phyloP scores from a whole-genome alignment of 208 protist species.

The Phytomonas sp. region DNA sequence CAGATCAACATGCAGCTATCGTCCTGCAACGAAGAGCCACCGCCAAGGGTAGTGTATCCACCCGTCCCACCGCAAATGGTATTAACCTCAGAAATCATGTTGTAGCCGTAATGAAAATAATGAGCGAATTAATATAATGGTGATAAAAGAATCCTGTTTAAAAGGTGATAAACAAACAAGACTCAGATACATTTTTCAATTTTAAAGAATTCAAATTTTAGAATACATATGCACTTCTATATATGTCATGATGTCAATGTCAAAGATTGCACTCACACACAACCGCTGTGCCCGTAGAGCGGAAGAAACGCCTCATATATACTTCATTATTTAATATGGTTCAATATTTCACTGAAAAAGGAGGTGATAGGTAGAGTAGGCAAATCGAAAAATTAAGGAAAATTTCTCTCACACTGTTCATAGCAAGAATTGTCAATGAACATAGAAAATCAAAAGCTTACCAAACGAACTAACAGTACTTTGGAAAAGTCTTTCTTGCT shows the following conservation, averaged over 20 bases:
- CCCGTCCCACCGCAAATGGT: neutral
- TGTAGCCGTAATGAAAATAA: neutral
- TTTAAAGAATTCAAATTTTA: constrained; percentile 9
- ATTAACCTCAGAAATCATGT: neutral
- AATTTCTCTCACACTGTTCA: constrained; percentile 3
- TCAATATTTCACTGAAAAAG: constrained; percentile 10
- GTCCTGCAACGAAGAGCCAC: constrained; percentile 1
- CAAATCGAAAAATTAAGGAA: constrained; percentile 11
- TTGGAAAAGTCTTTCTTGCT: constrained; percentile 6
- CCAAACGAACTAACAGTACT: constrained; percentile 9
- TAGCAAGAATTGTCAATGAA: constrained; percentile 7
- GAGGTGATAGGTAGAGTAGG: constrained; percentile 1
- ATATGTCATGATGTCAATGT: neutral
- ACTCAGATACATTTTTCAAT: constrained; percentile 4
- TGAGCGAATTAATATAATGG: neutral
- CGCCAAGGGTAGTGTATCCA: neutral
- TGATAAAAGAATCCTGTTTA: constrained; percentile 13
- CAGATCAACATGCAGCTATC: constrained; percentile 25
- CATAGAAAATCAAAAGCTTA: constrained; percentile 11
- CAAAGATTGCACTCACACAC: neutral
- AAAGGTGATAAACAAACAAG: constrained; percentile 6
- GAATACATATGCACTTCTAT: constrained; percentile 18
- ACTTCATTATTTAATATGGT: constrained; percentile 6
- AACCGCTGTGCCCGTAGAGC: neutral
- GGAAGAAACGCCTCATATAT: constrained; percentile 7